A percentile compares a stretch with the other conserved stretches of the same genome.
Conservation (phyloP, 257 asterid genomes). For the Avicennia marina region DNA sequence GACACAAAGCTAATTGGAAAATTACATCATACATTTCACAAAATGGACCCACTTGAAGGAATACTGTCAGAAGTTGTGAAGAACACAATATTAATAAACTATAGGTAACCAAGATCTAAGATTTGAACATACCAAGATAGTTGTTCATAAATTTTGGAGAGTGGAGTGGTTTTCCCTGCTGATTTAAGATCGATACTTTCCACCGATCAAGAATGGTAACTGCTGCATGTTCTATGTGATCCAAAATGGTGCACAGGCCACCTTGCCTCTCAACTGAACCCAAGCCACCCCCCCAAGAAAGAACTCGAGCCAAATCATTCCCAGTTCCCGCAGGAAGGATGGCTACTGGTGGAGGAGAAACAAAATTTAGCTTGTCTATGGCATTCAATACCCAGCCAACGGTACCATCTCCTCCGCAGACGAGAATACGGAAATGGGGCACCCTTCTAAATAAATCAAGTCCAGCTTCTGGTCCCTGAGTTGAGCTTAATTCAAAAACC, state of each 20-base stretch:
- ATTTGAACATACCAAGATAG: conserved; percentile 71
- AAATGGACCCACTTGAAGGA: too few relatives aligned
- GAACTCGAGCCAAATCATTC: conserved; percentile 97
- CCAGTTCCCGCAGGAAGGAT: conserved; percentile 99
- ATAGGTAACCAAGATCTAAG: not conserved
- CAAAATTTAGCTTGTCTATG: conserved; percentile 81
- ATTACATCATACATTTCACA: not conserved
- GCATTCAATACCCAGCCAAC: conserved; percentile 95
- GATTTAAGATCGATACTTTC: conserved; percentile 69
- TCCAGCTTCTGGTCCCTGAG: conserved; percentile 91
- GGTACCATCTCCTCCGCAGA: conserved; percentile 98
- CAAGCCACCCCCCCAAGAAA: conserved; percentile 96
- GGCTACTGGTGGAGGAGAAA: conserved; percentile 99
- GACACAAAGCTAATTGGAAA: not conserved
- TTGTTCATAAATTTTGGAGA: conserved; percentile 80
- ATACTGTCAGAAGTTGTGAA: too few relatives aligned
- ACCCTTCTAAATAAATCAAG: conserved; percentile 77
- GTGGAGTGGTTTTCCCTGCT: conserved; percentile 60
- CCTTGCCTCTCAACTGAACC: conserved; percentile 99
- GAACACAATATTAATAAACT: too few relatives aligned
- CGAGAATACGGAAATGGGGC: conserved; percentile 87
- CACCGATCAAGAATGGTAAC: conserved; percentile 97
- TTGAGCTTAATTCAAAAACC: conserved; percentile 86
- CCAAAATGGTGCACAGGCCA: conserved; percentile 80
- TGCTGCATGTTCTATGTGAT: conserved; percentile 93